A percentile compares a stretch with the other conserved stretches of the same genome.
Conservation (phyloP, 805 yeast genomes). For the Zygotorulaspora sp. region DNA sequence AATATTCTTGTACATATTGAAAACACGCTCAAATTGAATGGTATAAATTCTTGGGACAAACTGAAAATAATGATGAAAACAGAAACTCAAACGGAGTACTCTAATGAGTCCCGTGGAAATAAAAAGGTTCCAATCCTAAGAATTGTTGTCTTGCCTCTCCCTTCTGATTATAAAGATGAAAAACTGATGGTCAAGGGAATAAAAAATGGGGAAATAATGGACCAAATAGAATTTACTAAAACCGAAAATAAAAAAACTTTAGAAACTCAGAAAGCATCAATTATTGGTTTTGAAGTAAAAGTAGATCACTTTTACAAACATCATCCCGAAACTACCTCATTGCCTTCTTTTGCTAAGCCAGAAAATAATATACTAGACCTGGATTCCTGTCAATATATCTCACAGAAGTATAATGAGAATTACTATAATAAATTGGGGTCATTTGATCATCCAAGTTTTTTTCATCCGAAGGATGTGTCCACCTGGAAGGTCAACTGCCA, state of each 20-base stretch:
- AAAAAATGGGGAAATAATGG: conserved; percentile 9
- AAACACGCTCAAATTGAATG: conserved; percentile 21
- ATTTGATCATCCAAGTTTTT: conserved; percentile 27
- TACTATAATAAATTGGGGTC: conserved; percentile 16
- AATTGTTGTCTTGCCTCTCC: conserved; percentile 35
- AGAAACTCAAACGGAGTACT: conserved; percentile 5
- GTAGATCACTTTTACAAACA: conserved; percentile 38
- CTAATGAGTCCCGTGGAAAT: conserved; percentile 4
- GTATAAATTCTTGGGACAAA: conserved; percentile 18
- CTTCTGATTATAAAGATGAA: conserved; percentile 25
- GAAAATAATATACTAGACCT: conserved; percentile 29
- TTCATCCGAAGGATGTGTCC: conserved; percentile 27
- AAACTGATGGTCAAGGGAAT: conserved; percentile 13
- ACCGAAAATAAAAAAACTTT: conserved; percentile 17
- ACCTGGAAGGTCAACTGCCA: conserved; percentile 36
- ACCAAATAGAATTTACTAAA: conserved; percentile 19
- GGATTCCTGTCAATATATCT: conserved; percentile 45
- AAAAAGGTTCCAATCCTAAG: conserved; percentile 30
- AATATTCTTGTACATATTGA: conserved; percentile 40
- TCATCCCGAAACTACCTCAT: conserved; percentile 15
- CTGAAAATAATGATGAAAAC: conserved; percentile 26
- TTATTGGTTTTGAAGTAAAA: conserved; percentile 39
- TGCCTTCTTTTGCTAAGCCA: conserved; percentile 23
- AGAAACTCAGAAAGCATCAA: conserved; percentile 12
- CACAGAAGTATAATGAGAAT: conserved; percentile 32